Base-by-base conservation (phyloP, 2,329 filamentous ascomycete species). In the Aspergillus fructus region DNA sequence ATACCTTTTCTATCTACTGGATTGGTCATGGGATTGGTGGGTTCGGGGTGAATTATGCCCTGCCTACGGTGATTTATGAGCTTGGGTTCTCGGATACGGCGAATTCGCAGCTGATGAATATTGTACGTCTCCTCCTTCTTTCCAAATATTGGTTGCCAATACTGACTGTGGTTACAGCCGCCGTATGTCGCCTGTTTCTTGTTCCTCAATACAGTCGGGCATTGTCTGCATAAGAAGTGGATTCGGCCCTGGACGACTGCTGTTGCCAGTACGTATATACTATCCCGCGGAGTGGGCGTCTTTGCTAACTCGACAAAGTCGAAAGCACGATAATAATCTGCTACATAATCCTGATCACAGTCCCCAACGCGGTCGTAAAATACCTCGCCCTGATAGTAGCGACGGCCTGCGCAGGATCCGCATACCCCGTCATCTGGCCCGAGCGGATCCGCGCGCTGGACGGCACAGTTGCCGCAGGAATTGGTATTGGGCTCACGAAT, bases 381-480 rank as follows among this genome's bases (percentile, higher is more conserved):
- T 76, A 76, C 49, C 53, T 76, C 8, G 71, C 66, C 39, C 58
- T 76, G 23, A 71, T 76, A 21, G 65, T 77, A 5, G 73, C 66
- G 4, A 65, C 62, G 0, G 59, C 66, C 65, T 77, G 73, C 51
- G 71, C 75, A 1, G 74, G 74, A 3, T 77, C 73, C 5, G 74
- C 74, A 5, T 78, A 76, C 56, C 75, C 76, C 0, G 72, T 78
- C 41, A 78, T 78, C 60, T 78, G 76, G 76, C 76, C 75, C 7
- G 76, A 78, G 59, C 71, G 76, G 1, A 78, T 78, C 52, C 70
- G 76, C 21, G 75, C 68, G 0, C 66, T 76, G 9, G 68, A 78
- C 24, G 74, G 75, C 13, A 77, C 76, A 1, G 69, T 75, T 3
- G 72, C 74, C 1, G 69, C 75, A 0, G 76, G 76, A 2, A 61